Base-by-base conservation (phyloP, 2,329 filamentous ascomycete genomes). In the Dactylonectria estremocensis region DNA sequence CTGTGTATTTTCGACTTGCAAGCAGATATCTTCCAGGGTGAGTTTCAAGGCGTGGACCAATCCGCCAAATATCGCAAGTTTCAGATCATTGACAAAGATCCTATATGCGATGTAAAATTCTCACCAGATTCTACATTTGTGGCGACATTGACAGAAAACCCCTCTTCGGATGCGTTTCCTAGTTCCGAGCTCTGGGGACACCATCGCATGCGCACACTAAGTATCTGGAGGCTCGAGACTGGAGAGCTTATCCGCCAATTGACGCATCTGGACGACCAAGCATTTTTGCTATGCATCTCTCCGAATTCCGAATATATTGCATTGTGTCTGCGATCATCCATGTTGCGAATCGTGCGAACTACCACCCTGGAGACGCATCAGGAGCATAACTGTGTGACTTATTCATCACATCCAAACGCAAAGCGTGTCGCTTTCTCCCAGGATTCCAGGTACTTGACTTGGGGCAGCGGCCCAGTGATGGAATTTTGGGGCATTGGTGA, bases 41-140 rank as follows among this genome's bases (percentile, higher is more conserved):
- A 4, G 1, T 48, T 22, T 9, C 18, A 11, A 18, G 20, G 22
- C 10, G 3, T 9, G 45, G 18, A 10, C 20, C 20, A 1, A 48
- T 48, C 22, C 7, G 7, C 24, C 24, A 28, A 28, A 28, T 28
- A 28, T 28, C 4, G 24, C 24, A 28, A 28, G 2, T 7, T 28
- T 7, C 7, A 5, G 24, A 28, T 28, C 24, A 4, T 5, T 28
- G 7, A 28, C 24, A 28, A 28, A 7, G 24, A 28, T 5, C 24
- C 4, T 7, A 28, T 28, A 28, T 22, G 11, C 10, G 18, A 48
- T 11, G 5, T 11, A 16, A 3, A 37, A 2, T 59, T 50, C 33
- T 59, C 56, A 2, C 31, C 45, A 2, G 56, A 59, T 20, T 59
- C 56, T 28, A 35, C 56, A 13, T 28, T 59, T 40, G 16, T 59